Evolutionary conservation across 768 basidiomycete species (phyloP).

Genomic region (Ramaria rubella): DNA sequence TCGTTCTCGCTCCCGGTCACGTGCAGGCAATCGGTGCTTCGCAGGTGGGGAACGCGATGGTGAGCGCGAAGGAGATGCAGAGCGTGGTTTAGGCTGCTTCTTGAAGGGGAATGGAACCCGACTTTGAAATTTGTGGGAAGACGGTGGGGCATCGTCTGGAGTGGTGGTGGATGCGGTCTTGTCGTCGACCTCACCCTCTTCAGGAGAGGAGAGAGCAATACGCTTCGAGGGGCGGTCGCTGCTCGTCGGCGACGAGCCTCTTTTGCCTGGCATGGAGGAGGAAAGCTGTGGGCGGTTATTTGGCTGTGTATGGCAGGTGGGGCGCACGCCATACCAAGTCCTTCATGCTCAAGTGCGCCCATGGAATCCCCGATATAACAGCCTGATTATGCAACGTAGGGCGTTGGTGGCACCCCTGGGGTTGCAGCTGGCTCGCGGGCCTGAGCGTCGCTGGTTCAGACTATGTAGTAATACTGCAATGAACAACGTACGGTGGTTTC

Average conservation of each 20-base stretch:
- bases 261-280: slow-evolving; percentile 33
- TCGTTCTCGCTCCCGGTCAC: slow-evolving; percentile 8
- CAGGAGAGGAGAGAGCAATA: slow-evolving; percentile 51
- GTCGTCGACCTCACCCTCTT: slow-evolving; percentile 81
- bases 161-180: slow-evolving; percentile 22
- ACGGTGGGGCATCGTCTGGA: slow-evolving; percentile 14
- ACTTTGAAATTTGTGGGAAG: slow-evolving; percentile 28
- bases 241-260: slow-evolving; percentile 51
- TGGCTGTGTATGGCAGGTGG: no score
- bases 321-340: no score
- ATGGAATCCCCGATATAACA: no score
- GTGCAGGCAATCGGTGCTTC: slow-evolving; percentile 27
- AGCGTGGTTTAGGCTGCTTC: slow-evolving; percentile 25
- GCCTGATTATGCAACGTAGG: no score
- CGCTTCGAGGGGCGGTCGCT: slow-evolving; percentile 49
- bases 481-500: no score
- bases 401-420: no score
- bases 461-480: no score
- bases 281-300: no score
- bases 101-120: slow-evolving; percentile 78
- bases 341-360: no score
- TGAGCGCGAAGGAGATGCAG: slow-evolving; percentile 23
- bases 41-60: slow-evolving; percentile 19
- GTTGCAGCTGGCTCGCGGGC: no score
- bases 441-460: no score